Evolutionary conservation across 2,329 filamentous ascomycete species (phyloP).

Genomic region (Akanthomyces muscarius): DNA sequence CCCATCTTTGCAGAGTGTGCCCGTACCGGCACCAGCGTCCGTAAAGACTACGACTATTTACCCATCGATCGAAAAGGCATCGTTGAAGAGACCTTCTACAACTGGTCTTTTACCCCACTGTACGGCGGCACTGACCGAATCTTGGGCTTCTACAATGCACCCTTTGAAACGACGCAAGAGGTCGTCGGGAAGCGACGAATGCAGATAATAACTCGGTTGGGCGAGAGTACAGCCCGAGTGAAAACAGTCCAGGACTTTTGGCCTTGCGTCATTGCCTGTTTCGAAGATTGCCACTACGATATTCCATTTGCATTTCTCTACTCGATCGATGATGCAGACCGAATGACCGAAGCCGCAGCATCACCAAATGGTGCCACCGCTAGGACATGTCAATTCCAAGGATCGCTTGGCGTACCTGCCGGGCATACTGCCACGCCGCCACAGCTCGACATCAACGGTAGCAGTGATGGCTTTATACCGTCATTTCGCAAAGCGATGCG

Average conservation of each 20-base stretch:
- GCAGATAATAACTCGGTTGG: conserved; percentile 32
- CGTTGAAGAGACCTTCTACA: conserved; percentile 37
- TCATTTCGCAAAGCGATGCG: conserved; percentile 37
- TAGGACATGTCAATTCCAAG: conserved; percentile 31
- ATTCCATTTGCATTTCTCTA: conserved; percentile 40
- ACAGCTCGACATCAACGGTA: conserved; percentile 34
- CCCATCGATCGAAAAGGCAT: conserved; percentile 32
- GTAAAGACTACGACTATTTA: conserved; percentile 32
- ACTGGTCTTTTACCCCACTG: conserved; percentile 36
- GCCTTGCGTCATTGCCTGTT: conserved; percentile 29
- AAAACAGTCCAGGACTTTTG: conserved; percentile 35
- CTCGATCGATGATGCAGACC: conserved; percentile 23
- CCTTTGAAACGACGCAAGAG: conserved; percentile 35
- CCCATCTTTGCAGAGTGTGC: conserved; percentile 34
- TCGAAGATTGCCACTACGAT: conserved; percentile 34
- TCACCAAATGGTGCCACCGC: not conserved
- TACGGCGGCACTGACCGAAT: conserved; percentile 34
- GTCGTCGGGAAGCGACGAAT: conserved; percentile 32
- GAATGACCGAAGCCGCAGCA: not conserved
- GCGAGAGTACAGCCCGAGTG: conserved; percentile 28
- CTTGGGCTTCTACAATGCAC: conserved; percentile 38
- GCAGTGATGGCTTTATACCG: conserved; percentile 32
- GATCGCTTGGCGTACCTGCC: conserved; percentile 31
- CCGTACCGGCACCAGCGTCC: conserved; percentile 31
- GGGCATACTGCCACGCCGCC: conserved; percentile 31